A percentile compares a stretch with the other conserved stretches of the same genome.
These are phyloP conservation scores for sunflower (Helianthus annuus) DNA, from an alignment of 129 eudicot species.

Conservation along the genomic window HanXRQr2.0-SUNRISE NC_035436.2:156235367-156235866, in stretches of 20 bases:
- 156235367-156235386: too few species aligned
- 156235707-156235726: conserved; percentile 31
- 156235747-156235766: conserved; percentile 45
- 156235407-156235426: too few species aligned
- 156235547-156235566: neutral
- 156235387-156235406: too few species aligned
- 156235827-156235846: conserved; percentile 14
- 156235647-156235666: conserved; percentile 42
- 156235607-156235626: conserved; percentile 39
- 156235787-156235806: conserved; percentile 34
- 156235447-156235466: too few species aligned
- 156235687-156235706: conserved; percentile 36
- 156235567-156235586: conserved; percentile 3
- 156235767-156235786: conserved; percentile 39
- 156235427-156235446: too few species aligned
- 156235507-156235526: neutral
- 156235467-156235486: neutral
- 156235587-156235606: conserved; percentile 18
- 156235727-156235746: conserved; percentile 41
- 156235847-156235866: conserved; percentile 44
- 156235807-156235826: conserved; percentile 37
- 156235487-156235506: neutral
- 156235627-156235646: conserved; percentile 36
- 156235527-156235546: conserved; percentile 2
- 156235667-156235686: conserved; percentile 36